These are phyloP conservation scores for Plasmodium cynomolgi DNA, from an alignment of 169 alveolate species.

Conservation along the genomic window DNA sequence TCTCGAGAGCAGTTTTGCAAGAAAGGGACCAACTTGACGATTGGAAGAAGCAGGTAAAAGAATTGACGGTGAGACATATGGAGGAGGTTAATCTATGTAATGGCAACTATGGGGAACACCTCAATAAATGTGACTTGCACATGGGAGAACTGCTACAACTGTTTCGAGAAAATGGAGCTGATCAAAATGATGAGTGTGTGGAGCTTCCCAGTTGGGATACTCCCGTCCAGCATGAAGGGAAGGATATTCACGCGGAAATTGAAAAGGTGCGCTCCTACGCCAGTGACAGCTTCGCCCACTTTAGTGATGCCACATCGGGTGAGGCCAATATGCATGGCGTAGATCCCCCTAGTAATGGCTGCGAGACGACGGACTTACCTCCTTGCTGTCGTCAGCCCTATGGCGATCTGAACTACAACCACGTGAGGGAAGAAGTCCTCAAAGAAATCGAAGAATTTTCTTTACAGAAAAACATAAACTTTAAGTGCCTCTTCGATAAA, in stretches of 20 bases:
- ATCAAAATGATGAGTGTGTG: not conserved
- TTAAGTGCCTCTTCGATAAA: conserved; percentile 29
- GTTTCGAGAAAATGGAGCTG: not conserved
- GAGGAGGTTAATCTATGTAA: conserved; percentile 5
- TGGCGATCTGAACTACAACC: not conserved
- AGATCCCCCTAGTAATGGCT: not conserved
- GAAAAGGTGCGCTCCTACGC: conserved; percentile 2
- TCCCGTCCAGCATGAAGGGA: not conserved
- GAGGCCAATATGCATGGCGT: not conserved
- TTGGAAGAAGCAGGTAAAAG: not conserved
- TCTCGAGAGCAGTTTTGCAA: conserved; percentile 11
- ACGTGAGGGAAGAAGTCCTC: not conserved
- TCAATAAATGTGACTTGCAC: conserved; percentile 3
- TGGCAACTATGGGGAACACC: not conserved
- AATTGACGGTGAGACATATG: not conserved
- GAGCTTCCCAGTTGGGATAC: not conserved
- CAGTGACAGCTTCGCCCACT: not conserved
- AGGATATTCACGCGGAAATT: not conserved
- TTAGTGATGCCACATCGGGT: not conserved
- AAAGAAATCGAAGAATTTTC: conserved; percentile 23
- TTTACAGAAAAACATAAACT: not conserved
- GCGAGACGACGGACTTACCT: not conserved
- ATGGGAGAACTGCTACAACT: not conserved
- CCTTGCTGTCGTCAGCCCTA: not conserved
- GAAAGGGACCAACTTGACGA: not conserved